These are phyloP conservation scores for Globisporangium okanoganense DNA, from an alignment of 352 stramenopile species.

Conservation along the genomic window DNA sequence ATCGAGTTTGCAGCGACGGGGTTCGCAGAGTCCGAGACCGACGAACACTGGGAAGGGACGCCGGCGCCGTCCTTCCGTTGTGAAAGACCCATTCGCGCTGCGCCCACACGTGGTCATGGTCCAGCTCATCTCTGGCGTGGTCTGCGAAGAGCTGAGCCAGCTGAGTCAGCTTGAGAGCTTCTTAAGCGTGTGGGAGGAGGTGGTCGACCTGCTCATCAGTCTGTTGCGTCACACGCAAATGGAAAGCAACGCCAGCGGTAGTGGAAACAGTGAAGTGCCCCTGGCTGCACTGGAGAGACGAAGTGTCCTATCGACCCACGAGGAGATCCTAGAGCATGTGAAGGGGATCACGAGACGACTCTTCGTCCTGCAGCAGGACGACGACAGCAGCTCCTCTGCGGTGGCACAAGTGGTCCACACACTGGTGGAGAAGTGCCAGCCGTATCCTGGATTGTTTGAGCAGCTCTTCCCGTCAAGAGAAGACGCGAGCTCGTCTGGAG, in stretches of 20 bases:
- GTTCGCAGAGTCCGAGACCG: not conserved
- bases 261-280: slow-evolving; percentile 21
- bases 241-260: slow-evolving; percentile 17
- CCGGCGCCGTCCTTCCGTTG: slow-evolving; percentile 42
- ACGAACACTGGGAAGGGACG: slow-evolving; percentile 6
- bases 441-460: slow-evolving; percentile 33
- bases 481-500: slow-evolving; percentile 27
- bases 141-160: slow-evolving; percentile 56
- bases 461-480: slow-evolving; percentile 56
- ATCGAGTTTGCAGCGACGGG: not conserved
- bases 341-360: slow-evolving; percentile 59
- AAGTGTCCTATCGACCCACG: slow-evolving; percentile 55
- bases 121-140: slow-evolving; percentile 57
- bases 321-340: slow-evolving; percentile 72
- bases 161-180: slow-evolving; percentile 40
- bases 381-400: slow-evolving; percentile 7
- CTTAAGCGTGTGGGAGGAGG: slow-evolving; percentile 43
- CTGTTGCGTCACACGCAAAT: slow-evolving; percentile 50
- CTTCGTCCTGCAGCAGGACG: slow-evolving; percentile 26
- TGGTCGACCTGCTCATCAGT: slow-evolving; percentile 49
- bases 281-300: slow-evolving; percentile 60
- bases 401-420: slow-evolving; percentile 38
- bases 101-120: slow-evolving; percentile 54
- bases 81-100: slow-evolving; percentile 58
- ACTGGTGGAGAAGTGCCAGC: slow-evolving; percentile 54